Evolutionary conservation across 1,284 basidiomycete genomes (phyloP).

Genomic region (Leccinum subspadiceum): DNA sequence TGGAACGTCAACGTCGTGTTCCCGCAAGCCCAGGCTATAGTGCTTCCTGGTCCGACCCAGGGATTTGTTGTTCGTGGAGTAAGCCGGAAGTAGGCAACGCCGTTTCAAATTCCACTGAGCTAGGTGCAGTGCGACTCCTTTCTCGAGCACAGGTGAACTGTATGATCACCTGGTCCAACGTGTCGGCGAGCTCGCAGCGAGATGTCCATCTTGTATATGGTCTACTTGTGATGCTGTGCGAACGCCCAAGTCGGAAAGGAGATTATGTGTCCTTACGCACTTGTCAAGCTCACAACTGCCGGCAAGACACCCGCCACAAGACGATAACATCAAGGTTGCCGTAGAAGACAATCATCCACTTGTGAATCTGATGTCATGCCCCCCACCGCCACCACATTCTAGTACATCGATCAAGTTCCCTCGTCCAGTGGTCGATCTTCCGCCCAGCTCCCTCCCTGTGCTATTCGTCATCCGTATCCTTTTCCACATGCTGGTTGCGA

Average conservation of each 20-base stretch:
- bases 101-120: constrained; percentile 72
- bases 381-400: constrained; percentile 59
- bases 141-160: constrained; percentile 54
- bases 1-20: constrained; percentile 73
- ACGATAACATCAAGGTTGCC: constrained; percentile 65
- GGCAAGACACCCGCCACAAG: constrained; percentile 61
- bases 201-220: constrained; percentile 62
- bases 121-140: constrained; percentile 49
- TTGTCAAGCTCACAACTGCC: constrained; percentile 48
- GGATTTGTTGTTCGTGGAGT: constrained; percentile 83
- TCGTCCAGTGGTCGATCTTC: constrained; percentile 59
- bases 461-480: constrained; percentile 73
- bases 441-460: constrained; percentile 70
- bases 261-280: constrained; percentile 66
- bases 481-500: constrained; percentile 67
- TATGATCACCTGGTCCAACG: constrained; percentile 68
- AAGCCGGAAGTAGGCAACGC: constrained; percentile 57
- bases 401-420: constrained; percentile 54
- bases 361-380: constrained; percentile 58
- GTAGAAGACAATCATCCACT: constrained; percentile 54
- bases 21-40: constrained; percentile 79
- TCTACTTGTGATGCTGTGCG: constrained; percentile 52
- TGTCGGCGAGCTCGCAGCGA: constrained; percentile 42
- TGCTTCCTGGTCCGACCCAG: constrained; percentile 64
- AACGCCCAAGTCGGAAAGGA: constrained; percentile 49